Conservation (phyloP, 129 eudicot species). For the Calendula officinalis region DNA sequence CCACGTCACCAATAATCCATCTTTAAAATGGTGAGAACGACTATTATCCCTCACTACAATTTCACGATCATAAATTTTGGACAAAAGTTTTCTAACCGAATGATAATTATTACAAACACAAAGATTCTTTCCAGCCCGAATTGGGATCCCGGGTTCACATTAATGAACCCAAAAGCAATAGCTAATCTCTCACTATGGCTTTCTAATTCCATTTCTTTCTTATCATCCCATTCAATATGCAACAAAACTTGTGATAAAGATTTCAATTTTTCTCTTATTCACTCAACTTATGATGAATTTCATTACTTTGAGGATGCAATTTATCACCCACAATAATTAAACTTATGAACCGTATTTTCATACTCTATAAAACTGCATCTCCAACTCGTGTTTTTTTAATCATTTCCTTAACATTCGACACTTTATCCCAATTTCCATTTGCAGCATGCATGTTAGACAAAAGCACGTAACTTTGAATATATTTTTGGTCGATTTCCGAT, state of each 20-base stretch:
- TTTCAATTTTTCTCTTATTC: constrained; percentile 39
- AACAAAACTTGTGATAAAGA: constrained; percentile 34
- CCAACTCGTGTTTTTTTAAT: constrained; percentile 47
- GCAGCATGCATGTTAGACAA: constrained; percentile 91
- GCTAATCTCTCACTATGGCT: constrained; percentile 89
- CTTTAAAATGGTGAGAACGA: constrained; percentile 68
- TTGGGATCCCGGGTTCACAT: constrained; percentile 42
- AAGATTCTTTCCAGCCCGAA: constrained; percentile 67
- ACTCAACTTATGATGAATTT: constrained; percentile 37
- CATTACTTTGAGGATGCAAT: constrained; percentile 37
- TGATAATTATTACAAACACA: constrained; percentile 90
- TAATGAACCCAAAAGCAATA: constrained; percentile 66
- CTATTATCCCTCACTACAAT: constrained; percentile 73
- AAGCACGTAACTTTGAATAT: constrained; percentile 44
- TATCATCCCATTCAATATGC: constrained; percentile 40
- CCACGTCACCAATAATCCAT: constrained; percentile 73
- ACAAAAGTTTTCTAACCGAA: constrained; percentile 56
- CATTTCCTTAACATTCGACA: constrained; percentile 52
- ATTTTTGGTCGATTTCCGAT: too few species aligned
- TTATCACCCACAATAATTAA: constrained; percentile 49
- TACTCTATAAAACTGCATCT: constrained; percentile 44
- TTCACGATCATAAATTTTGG: constrained; percentile 61
- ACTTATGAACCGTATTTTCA: constrained; percentile 41
- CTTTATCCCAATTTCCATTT: constrained; percentile 71
- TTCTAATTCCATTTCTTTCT: constrained; percentile 47